Conservation (phyloP, 768 basidiomycete genomes). For the Leccinellum luteum region DNA sequence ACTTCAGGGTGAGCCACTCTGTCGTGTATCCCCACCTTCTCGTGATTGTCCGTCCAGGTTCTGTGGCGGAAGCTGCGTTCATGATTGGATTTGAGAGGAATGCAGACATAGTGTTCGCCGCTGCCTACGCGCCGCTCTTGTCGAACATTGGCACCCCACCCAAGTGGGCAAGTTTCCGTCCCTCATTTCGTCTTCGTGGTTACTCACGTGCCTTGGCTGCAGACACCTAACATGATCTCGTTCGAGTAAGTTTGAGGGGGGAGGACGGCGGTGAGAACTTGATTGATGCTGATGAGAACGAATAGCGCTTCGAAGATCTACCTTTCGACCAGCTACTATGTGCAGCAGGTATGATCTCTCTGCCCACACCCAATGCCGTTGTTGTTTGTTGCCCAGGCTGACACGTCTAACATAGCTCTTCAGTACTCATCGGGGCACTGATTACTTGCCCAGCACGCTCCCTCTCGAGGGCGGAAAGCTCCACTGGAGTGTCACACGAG, state of each 20-base stretch:
- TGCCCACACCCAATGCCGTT: neutral
- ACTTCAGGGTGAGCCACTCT: neutral
- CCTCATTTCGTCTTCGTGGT: neutral
- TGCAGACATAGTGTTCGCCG: neutral
- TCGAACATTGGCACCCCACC: neutral
- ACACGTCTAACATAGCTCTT: neutral
- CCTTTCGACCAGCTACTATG: neutral
- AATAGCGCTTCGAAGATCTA: neutral
- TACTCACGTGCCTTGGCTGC: neutral
- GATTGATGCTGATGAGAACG: neutral
- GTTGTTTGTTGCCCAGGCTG: neutral
- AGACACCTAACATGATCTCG: neutral
- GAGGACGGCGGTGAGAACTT: neutral
- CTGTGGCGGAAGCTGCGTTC: neutral
- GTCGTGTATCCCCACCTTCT: neutral
- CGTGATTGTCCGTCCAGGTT: neutral
- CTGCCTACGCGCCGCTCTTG: neutral
- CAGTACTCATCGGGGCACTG: neutral
- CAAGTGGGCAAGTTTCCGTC: neutral
- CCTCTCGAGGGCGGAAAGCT: neutral
- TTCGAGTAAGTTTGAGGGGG: neutral
- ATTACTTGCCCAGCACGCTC: neutral
- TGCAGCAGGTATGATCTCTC: neutral
- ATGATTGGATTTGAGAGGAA: neutral
- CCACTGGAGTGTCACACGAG: neutral